These are phyloP conservation scores for Backusella mclennaniae DNA, from an alignment of 192 early-diverging fungal species.

Conservation along the genomic window DNA sequence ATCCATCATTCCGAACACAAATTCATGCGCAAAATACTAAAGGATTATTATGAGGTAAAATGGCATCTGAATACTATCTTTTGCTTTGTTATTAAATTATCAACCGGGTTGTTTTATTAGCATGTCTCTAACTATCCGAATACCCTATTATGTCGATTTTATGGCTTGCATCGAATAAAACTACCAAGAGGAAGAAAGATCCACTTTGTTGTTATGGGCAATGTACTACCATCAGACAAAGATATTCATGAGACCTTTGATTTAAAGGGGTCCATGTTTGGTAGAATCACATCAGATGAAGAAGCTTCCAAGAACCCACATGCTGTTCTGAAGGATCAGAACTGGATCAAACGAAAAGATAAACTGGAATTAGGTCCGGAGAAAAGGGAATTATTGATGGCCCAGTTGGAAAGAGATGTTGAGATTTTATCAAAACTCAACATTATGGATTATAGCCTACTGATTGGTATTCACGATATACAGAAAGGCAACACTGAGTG, in stretches of 20 bases:
- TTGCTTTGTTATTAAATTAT: background rate
- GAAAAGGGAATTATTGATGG: constrained; percentile 78
- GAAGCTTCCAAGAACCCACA: constrained; percentile 77
- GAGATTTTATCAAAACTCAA: constrained; percentile 46
- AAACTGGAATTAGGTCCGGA: constrained; percentile 81
- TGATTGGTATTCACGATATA: constrained; percentile 92
- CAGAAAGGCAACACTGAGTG: constrained; percentile 84
- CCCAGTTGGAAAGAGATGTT: constrained; percentile 89
- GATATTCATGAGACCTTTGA: constrained; percentile 98
- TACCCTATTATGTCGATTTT: constrained; percentile 90
- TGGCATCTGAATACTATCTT: background rate
- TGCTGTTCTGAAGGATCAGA: constrained; percentile 95
- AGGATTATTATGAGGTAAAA: constrained; percentile 75
- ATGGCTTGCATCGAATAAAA: constrained; percentile 95
- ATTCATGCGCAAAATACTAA: constrained; percentile 86
- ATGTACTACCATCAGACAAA: constrained; percentile 96
- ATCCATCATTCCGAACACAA: constrained; percentile 96
- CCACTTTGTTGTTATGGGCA: constrained; percentile 99
- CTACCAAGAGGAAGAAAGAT: constrained; percentile 89
- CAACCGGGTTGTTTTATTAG: constrained; percentile 27
- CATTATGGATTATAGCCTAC: constrained; percentile 93
- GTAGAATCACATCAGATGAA: constrained; percentile 78
- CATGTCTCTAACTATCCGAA: constrained; percentile 87
- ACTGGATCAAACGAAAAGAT: constrained; percentile 80
- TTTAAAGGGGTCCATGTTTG: constrained; percentile 94